These are phyloP conservation scores for Neurospora sp. DNA, from an alignment of 495 filamentous ascomycete species.

Conservation along the genomic window DNA sequence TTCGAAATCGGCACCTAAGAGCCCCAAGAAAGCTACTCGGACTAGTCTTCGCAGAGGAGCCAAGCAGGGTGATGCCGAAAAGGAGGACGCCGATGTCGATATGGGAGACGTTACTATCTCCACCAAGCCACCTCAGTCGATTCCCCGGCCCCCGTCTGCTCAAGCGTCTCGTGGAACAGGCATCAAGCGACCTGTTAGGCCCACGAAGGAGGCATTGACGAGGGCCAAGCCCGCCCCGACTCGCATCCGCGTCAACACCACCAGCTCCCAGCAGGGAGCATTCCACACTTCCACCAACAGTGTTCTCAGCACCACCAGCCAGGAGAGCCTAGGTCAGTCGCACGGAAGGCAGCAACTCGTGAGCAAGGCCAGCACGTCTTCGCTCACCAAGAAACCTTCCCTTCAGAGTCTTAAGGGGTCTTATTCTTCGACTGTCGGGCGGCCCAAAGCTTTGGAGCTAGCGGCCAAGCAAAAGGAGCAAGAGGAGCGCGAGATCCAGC, in stretches of 20 bases:
- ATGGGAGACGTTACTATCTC: constrained; percentile 41
- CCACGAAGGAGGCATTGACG: constrained; percentile 52
- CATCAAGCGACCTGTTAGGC: constrained; percentile 57
- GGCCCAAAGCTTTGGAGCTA: constrained; percentile 50
- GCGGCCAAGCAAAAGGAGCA: constrained; percentile 68
- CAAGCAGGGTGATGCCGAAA: constrained; percentile 29
- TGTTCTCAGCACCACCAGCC: constrained; percentile 45
- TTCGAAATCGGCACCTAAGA: constrained; percentile 12
- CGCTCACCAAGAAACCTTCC: constrained; percentile 55
- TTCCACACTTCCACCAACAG: constrained; percentile 49
- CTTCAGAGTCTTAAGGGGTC: constrained; percentile 60
- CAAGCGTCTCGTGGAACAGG: constrained; percentile 43
- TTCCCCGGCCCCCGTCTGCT: constrained; percentile 38
- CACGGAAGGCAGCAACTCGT: constrained; percentile 29
- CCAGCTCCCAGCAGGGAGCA: constrained; percentile 49
- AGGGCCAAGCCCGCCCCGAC: constrained; percentile 69
- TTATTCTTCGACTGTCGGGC: constrained; percentile 44
- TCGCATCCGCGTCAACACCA: constrained; percentile 66
- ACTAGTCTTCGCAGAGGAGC: constrained; percentile 42
- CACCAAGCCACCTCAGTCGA: constrained; percentile 44
- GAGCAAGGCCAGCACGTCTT: constrained; percentile 58
- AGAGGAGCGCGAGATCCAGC: constrained; percentile 66
- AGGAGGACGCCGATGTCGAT: constrained; percentile 36
- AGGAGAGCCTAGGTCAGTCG: constrained; percentile 45
- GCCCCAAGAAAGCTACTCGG: constrained; percentile 32